Base-by-base conservation (phyloP, 257 asterid genomes). In the Dorcoceras hygrometricum region DNA sequence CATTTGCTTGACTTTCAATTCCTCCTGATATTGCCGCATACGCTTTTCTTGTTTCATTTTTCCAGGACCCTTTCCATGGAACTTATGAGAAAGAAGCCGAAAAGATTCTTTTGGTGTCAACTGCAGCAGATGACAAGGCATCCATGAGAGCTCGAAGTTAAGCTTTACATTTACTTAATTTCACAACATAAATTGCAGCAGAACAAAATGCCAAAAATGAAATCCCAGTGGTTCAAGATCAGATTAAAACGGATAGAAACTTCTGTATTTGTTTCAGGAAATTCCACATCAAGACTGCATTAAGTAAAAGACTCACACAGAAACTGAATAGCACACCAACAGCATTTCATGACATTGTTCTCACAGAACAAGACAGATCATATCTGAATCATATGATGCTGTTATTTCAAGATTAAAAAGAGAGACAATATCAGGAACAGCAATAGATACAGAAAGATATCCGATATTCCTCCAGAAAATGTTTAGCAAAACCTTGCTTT, bases 11-110 rank as follows among this genome's bases (percentile, higher is more conserved):
- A 90, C 78, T 87, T 90, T 93, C 80, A 93, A 74, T 70, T 93
- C 99, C 79, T 90, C 95, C 39, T 79, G 88, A 72, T 90, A 93
- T 66, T 90, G 95, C 28, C 95, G 78, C 95, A 90, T 85, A 56
- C 95, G 89, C 83, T 93, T 93, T 71, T 93, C 96, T 78, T 81
- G 95, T 67, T 94, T 94, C 92, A 78, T 86, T 82, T 94, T 94
- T 62, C 97, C 97, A 50, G 97, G 99, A 9, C 90, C 97, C 76
- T 94, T 94, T n/a, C 97, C 99, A 20, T 94, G 99, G 76, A 94
- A 94, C 79, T 81, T 94, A 78, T 94, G 97, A 31, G 97, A 94
- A 72, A 94, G 76, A 79, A 75, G 76, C 67, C 97, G 89, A 72
- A 88, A 94, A 53, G 92, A 89, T 82, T 94, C 99, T 78, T 90